Base-by-base conservation (phyloP, 495 filamentous ascomycete genomes). In the Aspergillus homomorphus region DNA sequence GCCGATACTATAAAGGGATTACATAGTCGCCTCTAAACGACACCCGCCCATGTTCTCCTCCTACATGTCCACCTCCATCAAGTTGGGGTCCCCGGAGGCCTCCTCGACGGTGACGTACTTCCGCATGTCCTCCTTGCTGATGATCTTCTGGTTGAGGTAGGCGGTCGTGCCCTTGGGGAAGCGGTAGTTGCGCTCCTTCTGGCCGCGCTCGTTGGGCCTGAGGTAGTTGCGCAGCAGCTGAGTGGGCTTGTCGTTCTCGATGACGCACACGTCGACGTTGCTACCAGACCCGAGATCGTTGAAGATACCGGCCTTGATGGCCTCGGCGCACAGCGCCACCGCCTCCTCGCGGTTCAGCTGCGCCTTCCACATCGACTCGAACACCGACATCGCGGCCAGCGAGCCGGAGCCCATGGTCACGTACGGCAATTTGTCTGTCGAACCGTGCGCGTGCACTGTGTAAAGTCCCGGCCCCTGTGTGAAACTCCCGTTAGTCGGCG, bases 321-420 rank as follows among this genome's bases (percentile, higher is more conserved):
- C 95, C 62, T 97, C 84, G 14, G 85, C 80, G 69, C 88, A 89
- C 60, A 98, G 80, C 63, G 84, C 82, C 55, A 98, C 82, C 14
- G 95, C 95, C 45, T 87, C 90, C 30, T 95, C 88, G 63, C 84
- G 81, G 55, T 85, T 88, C 75, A 96, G 67, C 54, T 86, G 75
- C 20, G 85, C 78, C 83, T 91, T 90, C 95, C 95, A 99, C 73
- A 85, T 87, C 54, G 92, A 92, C 81, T 99, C 95, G 64, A 99
- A 99, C 41, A 99, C 88, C 0, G 90, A 89, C 95, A 99, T 99
- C 56, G 95, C 95, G 14, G 95, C 95, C 56, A 99, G 79, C 38
- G 89, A 94, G 30, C 95, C 95, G 15, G 89, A 94, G 45, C 95
- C 95, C 95, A 99, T 98, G 28, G 95, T 99, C 64, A 99, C 95